Percentiles rank a stretch among this genome's conserved stretches.
Evolutionary conservation across 2,329 filamentous ascomycete species (phyloP).

Genomic region (Knoxdaviesia capensis): DNA sequence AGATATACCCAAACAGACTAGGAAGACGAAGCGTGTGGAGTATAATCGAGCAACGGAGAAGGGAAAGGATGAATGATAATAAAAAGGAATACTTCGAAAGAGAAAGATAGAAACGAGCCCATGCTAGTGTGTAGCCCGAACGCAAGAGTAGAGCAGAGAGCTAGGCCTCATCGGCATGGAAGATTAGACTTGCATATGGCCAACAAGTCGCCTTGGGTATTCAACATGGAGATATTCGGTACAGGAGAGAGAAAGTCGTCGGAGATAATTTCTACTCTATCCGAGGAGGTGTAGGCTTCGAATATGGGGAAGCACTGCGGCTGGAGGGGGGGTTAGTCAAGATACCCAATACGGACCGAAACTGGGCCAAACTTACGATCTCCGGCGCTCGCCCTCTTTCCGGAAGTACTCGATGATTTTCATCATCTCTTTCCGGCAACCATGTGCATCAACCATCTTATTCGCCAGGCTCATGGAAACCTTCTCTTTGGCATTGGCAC

Average conservation of each 20-base stretch:
- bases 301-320: slow-evolving; percentile 6
- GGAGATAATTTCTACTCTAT: slow-evolving; percentile 15
- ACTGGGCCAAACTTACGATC: slow-evolving; percentile 40
- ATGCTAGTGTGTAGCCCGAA: no score
- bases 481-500: slow-evolving; percentile 62
- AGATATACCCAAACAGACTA: slow-evolving; percentile 1
- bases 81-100: not conserved
- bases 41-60: not conserved
- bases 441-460: slow-evolving; percentile 60
- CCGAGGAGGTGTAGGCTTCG: slow-evolving; percentile 18
- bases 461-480: slow-evolving; percentile 87
- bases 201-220: not conserved
- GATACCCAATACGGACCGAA: not conserved
- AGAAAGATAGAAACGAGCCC: not conserved
- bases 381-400: slow-evolving; percentile 68
- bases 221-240: not conserved
- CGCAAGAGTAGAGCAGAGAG: no score
- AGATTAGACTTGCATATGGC: no score
- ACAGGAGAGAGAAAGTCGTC: not conserved
- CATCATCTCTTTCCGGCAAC: slow-evolving; percentile 77
- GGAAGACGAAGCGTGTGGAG: not conserved
- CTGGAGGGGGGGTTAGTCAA: not conserved
- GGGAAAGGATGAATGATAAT: not conserved
- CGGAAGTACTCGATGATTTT: slow-evolving; percentile 71
- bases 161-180: no score